These are phyloP conservation scores for Termitomyces sp. DNA, from an alignment of 768 basidiomycete genomes.

Conservation along the genomic window DNA sequence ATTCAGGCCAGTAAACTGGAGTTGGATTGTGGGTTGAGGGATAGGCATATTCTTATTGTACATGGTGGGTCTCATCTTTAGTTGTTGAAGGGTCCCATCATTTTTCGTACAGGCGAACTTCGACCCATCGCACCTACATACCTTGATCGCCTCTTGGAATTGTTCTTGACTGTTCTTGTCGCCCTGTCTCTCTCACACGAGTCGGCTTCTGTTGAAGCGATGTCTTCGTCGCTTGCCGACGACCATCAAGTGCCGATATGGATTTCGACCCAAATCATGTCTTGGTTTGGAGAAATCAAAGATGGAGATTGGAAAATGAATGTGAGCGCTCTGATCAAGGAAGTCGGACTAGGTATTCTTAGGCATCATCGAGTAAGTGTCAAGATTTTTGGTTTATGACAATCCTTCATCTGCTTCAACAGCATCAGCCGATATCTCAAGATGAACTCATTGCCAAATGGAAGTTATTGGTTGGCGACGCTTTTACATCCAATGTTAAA, in stretches of 20 bases:
- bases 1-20: conserved; percentile 85
- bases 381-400: neutral
- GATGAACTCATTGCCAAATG: conserved; percentile 59
- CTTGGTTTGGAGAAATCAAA: conserved; percentile 71
- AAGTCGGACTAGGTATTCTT: conserved; percentile 75
- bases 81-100: neutral
- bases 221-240: conserved; percentile 55
- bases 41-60: conserved; percentile 67
- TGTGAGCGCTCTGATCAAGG: conserved; percentile 50
- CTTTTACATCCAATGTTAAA: conserved; percentile 58
- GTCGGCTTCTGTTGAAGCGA: conserved; percentile 49
- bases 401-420: neutral
- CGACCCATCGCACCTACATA: conserved; percentile 65
- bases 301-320: conserved; percentile 65
- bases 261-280: conserved; percentile 65
- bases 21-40: conserved; percentile 54
- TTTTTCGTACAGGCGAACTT: conserved; percentile 46
- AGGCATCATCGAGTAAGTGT: conserved; percentile 46
- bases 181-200: conserved; percentile 49
- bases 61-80: conserved; percentile 40
- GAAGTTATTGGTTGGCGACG: conserved; percentile 72
- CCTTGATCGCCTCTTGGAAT: conserved; percentile 65
- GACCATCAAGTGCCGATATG: conserved; percentile 65
- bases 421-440: conserved; percentile 58
- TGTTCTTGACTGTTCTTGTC: conserved; percentile 70